Base-by-base conservation (phyloP, 768 basidiomycete genomes). In the Lactarius deliciosus region DNA sequence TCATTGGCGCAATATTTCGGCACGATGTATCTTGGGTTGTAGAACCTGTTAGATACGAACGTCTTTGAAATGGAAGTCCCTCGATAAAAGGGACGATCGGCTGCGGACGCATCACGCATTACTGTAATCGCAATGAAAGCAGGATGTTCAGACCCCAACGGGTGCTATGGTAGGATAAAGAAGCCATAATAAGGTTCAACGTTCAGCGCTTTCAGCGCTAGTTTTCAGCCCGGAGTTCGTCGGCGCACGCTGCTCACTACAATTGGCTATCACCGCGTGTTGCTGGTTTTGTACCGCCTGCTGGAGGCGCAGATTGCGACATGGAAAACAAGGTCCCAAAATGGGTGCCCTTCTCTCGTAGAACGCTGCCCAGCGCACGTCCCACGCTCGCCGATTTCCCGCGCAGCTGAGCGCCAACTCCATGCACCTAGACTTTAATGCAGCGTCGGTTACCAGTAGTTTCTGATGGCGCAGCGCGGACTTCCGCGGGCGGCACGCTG, bases 401-500 rank as follows among this genome's bases (percentile, higher is more conserved):
- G 55, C 60, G 40, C 53, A 57, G 55, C 65, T 15, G 38, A 38
- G 55, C 60, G 36, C 40, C 57, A 54, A 22, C 13, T 45, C 61
- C 61, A 60, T 15, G 57, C 34, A 55, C 53, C 62, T 67, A 59
- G 66, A 45, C 50, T 55, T 7, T n/a, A 30, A 30, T 36, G 30
- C 43, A 30, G 15, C 57, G 40, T 34, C 41, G 22, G 6, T 47
- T 32, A 20, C 32, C n/a, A n/a, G 28, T 34, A 18, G 9, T 47
- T 60, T 67, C 57, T 58, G 66, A 67, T 60, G n/a, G 50, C 57
- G 57, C 62, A 55, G 57, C 50, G 45, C 9, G 36, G 22, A 32
- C 40, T 20, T 41, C 57, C 66, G 62, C 66, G 66, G 66, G 63
- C 57, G n/a, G 10, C 11, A 55, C 62, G 66, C 66, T 67, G 66